Evolutionary conservation across 2,329 filamentous ascomycete species (phyloP).

Genomic region (Falciphora oryzae): DNA sequence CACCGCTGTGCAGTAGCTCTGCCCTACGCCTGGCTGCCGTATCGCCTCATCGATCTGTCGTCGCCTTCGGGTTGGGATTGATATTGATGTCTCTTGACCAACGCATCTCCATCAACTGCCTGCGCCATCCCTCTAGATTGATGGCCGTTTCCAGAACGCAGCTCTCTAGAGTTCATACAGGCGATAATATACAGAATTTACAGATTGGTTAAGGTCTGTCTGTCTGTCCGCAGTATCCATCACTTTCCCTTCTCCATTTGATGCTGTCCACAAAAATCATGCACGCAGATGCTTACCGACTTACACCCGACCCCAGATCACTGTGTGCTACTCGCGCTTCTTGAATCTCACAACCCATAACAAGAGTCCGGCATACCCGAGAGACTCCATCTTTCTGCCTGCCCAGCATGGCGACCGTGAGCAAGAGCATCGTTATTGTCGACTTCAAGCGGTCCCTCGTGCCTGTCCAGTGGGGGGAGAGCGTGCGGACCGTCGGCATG

Average conservation of each 20-base stretch:
- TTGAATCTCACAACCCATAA: neutral
- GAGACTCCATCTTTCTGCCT: slow-evolving; percentile 13
- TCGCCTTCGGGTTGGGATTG: slow-evolving; percentile 21
- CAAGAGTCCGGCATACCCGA: neutral
- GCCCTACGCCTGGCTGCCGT: slow-evolving; percentile 1
- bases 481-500: slow-evolving; percentile 57
- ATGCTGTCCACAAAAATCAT: neutral
- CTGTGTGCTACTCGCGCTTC: neutral
- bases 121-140: slow-evolving; percentile 51
- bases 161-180: slow-evolving; percentile 48
- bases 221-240: neutral
- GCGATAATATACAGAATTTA: slow-evolving; percentile 51
- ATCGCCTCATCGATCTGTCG: neutral
- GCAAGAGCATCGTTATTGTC: slow-evolving; percentile 23
- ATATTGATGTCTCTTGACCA: slow-evolving; percentile 57
- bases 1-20: neutral
- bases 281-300: neutral
- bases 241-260: neutral
- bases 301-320: neutral
- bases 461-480: slow-evolving; percentile 45
- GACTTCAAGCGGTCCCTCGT: slow-evolving; percentile 40
- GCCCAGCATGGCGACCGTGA: slow-evolving; percentile 39
- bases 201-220: slow-evolving; percentile 3
- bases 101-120: slow-evolving; percentile 49
- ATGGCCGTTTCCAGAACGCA: slow-evolving; percentile 52